A percentile compares a stretch with the other conserved stretches of the same genome.
These are phyloP conservation scores for Geranium rotundifolium DNA, from an alignment of 345 rosid genomes.

Conservation along the genomic window DNA sequence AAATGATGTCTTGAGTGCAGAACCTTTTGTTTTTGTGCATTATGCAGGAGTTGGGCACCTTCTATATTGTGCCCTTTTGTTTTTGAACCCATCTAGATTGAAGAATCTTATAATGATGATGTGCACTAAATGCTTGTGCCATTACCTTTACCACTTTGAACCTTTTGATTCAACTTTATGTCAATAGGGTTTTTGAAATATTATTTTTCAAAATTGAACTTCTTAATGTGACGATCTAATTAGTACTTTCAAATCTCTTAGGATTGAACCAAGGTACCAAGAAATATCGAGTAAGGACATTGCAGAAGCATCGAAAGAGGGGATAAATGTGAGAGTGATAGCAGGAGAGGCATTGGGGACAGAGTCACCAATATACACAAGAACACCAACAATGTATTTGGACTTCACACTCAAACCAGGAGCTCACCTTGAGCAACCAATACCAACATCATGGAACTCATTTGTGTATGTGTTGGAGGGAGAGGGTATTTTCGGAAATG, in stretches of 20 bases:
- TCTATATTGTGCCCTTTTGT: background rate
- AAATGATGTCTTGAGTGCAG: too few relatives aligned
- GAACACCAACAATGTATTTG: slow-evolving; percentile 88
- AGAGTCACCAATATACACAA: slow-evolving; percentile 60
- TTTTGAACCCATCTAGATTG: background rate
- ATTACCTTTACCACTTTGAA: background rate
- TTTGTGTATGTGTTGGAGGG: slow-evolving; percentile 71
- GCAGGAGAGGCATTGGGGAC: slow-evolving; percentile 80
- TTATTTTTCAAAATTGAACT: too few relatives aligned
- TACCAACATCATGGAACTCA: slow-evolving; percentile 59
- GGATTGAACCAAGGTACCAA: slow-evolving; percentile 84
- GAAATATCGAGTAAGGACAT: slow-evolving; percentile 58
- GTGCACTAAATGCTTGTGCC: background rate
- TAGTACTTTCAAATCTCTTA: slow-evolving; percentile 3
- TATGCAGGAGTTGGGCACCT: background rate
- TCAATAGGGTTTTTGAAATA: too few relatives aligned
- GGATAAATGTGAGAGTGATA: slow-evolving; percentile 58
- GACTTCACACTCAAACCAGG: slow-evolving; percentile 67
- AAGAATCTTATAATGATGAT: background rate
- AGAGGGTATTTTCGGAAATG: slow-evolving; percentile 48
- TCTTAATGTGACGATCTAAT: too few relatives aligned
- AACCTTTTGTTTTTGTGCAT: background rate
- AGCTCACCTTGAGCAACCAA: slow-evolving; percentile 48
- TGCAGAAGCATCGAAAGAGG: slow-evolving; percentile 47
- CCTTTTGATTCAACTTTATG: background rate